Conservation (phyloP, 2,329 filamentous ascomycete genomes). For the Colletotrichum shisoi region DNA sequence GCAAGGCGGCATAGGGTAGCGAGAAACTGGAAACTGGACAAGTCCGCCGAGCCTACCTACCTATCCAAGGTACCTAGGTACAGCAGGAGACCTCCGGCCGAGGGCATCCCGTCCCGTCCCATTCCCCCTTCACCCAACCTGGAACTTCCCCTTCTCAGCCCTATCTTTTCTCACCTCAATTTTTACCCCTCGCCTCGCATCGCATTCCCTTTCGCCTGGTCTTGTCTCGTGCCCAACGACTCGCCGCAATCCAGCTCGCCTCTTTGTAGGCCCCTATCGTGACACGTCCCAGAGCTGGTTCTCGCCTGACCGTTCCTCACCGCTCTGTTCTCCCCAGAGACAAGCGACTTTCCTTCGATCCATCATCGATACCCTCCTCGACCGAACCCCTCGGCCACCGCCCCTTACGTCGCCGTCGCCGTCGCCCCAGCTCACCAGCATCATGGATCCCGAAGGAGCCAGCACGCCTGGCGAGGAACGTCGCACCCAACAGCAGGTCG, state of each 20-base stretch:
- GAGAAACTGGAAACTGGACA: conserved; percentile 19
- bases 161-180: conserved; percentile 42
- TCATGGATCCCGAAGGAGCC: conserved; percentile 60
- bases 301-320: conserved; percentile 31
- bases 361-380: conserved; percentile 32
- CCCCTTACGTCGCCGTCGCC: conserved; percentile 17
- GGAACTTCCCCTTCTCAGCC: conserved; percentile 42
- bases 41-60: not conserved
- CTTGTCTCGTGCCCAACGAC: conserved; percentile 37
- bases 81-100: conserved; percentile 37
- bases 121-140: conserved; percentile 38
- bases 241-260: conserved; percentile 32
- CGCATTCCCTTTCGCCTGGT: conserved; percentile 29
- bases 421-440: conserved; percentile 36
- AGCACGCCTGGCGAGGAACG: conserved; percentile 52
- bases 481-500: conserved; percentile 70
- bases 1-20: conserved; percentile 18
- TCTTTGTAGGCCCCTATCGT: conserved; percentile 35
- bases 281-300: conserved; percentile 36
- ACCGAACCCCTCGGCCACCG: conserved; percentile 21
- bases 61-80: too few relatives aligned
- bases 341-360: conserved; percentile 7
- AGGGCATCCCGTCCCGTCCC: conserved; percentile 36
- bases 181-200: conserved; percentile 38
- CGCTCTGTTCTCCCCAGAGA: conserved; percentile 28